Percentiles rank a stretch among this genome's conserved stretches.
phyloP scores from a whole-genome alignment of 2,329 filamentous ascomycete species.

The Rhynchosporium agropyri region DNA sequence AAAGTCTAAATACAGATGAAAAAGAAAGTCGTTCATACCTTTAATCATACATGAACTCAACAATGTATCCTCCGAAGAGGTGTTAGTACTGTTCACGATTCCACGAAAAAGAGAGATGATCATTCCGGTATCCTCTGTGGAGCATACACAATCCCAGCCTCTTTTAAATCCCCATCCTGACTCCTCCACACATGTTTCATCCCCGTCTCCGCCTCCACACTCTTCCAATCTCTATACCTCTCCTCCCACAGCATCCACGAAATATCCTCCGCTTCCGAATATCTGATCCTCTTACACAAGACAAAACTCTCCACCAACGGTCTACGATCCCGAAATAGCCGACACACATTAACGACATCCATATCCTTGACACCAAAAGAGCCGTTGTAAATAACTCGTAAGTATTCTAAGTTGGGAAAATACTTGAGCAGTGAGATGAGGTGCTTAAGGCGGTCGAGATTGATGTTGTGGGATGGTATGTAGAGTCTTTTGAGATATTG shows the following conservation, averaged over 20 bases:
- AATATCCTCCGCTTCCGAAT: slow-evolving; percentile 27
- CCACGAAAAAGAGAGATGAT: not conserved
- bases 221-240: slow-evolving; percentile 28
- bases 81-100: too few relatives aligned
- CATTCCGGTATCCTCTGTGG: slow-evolving; percentile 25
- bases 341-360: slow-evolving; percentile 28
- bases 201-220: slow-evolving; percentile 5
- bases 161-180: slow-evolving; percentile 18
- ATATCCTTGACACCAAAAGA: slow-evolving; percentile 26
- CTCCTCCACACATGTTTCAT: slow-evolving; percentile 22
- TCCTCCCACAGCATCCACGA: slow-evolving; percentile 29
- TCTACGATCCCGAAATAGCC: slow-evolving; percentile 26
- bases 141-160: slow-evolving; percentile 22
- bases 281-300: slow-evolving; percentile 28
- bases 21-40: too few relatives aligned
- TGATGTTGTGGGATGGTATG: slow-evolving; percentile 29
- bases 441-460: slow-evolving; percentile 26
- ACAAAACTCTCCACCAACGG: slow-evolving; percentile 21
- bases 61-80: too few relatives aligned
- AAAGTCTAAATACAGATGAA: too few relatives aligned
- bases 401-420: slow-evolving; percentile 28
- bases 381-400: slow-evolving; percentile 25
- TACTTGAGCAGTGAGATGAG: slow-evolving; percentile 30
- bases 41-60: too few relatives aligned
- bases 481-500: slow-evolving; percentile 24